Conservation (phyloP, 495 filamentous ascomycete genomes). For the Daldinia caldariorum region DNA sequence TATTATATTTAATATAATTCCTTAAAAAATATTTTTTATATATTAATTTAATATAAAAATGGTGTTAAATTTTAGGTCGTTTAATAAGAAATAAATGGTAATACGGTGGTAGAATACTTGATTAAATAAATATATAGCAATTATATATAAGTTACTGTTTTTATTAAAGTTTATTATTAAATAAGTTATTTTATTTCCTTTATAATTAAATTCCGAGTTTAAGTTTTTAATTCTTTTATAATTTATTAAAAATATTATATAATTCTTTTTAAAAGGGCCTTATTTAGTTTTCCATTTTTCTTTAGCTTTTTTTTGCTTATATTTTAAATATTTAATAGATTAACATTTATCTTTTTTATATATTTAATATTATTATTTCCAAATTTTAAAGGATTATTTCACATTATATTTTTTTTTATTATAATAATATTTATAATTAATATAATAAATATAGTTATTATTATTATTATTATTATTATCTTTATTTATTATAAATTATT, state of each 20-base stretch:
- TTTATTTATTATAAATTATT: not conserved
- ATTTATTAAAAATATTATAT: not conserved
- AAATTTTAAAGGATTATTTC: too few species aligned
- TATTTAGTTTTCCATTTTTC: too few species aligned
- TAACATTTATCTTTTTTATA: too few species aligned
- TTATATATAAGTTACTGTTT: too few species aligned
- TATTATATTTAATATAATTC: too few species aligned
- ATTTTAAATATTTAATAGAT: too few species aligned
- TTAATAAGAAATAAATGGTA: not conserved
- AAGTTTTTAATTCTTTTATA: not conserved
- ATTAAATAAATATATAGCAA: not conserved
- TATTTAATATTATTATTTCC: too few species aligned
- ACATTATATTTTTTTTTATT: too few species aligned
- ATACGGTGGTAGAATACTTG: not conserved
- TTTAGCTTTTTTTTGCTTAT: too few species aligned
- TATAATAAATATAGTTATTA: not conserved
- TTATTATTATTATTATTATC: not conserved
- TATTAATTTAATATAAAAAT: conserved; percentile 4
- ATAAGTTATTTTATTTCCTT: too few species aligned
- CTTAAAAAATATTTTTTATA: conserved; percentile 5
- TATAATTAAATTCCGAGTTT: not conserved
- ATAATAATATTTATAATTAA: conserved; percentile 1
- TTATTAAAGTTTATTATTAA: too few species aligned
- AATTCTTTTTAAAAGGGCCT: not conserved
- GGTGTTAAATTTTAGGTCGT: not conserved